Evolutionary conservation across 108 stramenopile genomes (phyloP).

Genomic region (Nitzschia inconspicua): DNA sequence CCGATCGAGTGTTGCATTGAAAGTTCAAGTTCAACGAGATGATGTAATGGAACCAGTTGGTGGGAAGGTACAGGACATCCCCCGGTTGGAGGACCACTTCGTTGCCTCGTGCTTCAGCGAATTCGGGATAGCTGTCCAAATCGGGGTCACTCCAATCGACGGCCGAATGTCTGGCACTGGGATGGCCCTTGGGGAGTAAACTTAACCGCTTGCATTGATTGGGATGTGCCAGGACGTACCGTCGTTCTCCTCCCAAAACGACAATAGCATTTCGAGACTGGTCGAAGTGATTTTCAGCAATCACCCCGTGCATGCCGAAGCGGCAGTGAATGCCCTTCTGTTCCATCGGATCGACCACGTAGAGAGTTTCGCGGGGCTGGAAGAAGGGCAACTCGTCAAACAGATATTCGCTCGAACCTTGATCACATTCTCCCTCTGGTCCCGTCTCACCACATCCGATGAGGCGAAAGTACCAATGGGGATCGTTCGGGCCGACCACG

Average conservation of each 20-base stretch:
- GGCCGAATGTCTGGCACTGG: slow-evolving; percentile 86
- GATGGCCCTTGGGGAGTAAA: slow-evolving; percentile 82
- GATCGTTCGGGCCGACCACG: slow-evolving; percentile 52
- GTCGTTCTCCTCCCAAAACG: slow-evolving; percentile 69
- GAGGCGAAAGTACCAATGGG: slow-evolving; percentile 92
- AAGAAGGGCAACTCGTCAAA: slow-evolving; percentile 64
- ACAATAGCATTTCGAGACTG: slow-evolving; percentile 84
- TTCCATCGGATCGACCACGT: slow-evolving; percentile 43
- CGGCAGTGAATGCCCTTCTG: slow-evolving; percentile 87
- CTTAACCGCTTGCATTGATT: slow-evolving; percentile 79
- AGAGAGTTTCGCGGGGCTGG: slow-evolving; percentile 40
- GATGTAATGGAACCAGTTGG: slow-evolving; percentile 94
- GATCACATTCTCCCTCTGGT: slow-evolving; percentile 33
- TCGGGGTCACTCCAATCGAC: slow-evolving; percentile 92
- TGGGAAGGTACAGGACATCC: slow-evolving; percentile 92
- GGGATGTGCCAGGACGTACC: slow-evolving; percentile 90
- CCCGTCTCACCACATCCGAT: slow-evolving; percentile 45
- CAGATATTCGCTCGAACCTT: slow-evolving; percentile 40
- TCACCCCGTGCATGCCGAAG: slow-evolving; percentile 90
- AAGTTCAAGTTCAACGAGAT: slow-evolving; percentile 87
- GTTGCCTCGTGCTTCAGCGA: slow-evolving; percentile 59
- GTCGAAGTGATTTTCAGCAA: slow-evolving; percentile 90
- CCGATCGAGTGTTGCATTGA: slow-evolving; percentile 93
- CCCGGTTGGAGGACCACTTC: slow-evolving; percentile 94
- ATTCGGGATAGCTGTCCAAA: slow-evolving; percentile 71